Percentiles rank a stretch among this genome's conserved stretches.
Conservation (phyloP, 1,284 basidiomycete species). For the Pascua guehoae region DNA sequence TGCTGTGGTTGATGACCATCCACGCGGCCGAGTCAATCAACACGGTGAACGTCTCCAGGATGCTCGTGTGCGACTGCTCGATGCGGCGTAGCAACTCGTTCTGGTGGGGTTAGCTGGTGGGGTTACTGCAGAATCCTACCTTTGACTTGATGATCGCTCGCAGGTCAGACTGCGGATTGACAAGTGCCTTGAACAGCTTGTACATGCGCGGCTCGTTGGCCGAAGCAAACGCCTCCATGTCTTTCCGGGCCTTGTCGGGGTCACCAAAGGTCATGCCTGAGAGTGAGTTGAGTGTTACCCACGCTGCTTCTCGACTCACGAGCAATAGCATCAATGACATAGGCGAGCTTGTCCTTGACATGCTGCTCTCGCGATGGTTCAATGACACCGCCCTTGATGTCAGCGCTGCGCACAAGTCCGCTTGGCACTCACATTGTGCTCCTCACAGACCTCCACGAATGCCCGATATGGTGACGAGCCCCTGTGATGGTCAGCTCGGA, state of each 20-base stretch:
- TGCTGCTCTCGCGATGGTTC: too few species aligned
- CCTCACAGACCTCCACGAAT: slow-evolving; percentile 66
- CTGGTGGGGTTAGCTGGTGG: too few species aligned
- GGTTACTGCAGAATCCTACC: too few species aligned
- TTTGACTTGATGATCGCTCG: slow-evolving; percentile 73
- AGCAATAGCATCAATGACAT: slow-evolving; percentile 52
- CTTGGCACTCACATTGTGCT: slow-evolving; percentile 65
- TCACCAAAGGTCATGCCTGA: slow-evolving; percentile 58
- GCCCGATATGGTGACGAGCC: slow-evolving; percentile 40
- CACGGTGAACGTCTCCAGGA: slow-evolving; percentile 66
- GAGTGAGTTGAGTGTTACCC: slow-evolving; percentile 2
- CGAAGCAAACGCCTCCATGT: slow-evolving; percentile 78
- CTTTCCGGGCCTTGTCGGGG: slow-evolving; percentile 67
- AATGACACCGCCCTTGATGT: slow-evolving; percentile 74
- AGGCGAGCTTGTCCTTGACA: slow-evolving; percentile 58
- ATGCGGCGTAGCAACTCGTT: slow-evolving; percentile 72
- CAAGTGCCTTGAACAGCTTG: slow-evolving; percentile 72
- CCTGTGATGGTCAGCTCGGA: too few species aligned
- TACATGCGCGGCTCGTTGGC: slow-evolving; percentile 81
- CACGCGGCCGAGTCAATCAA: slow-evolving; percentile 70
- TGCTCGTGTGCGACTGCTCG: slow-evolving; percentile 63
- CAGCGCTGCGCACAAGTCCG: slow-evolving; percentile 67
- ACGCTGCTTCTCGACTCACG: slow-evolving; percentile 9
- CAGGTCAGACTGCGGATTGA: slow-evolving; percentile 79
- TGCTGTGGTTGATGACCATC: slow-evolving; percentile 76